Evolutionary conservation across 768 basidiomycete species (phyloP), one percentile per base, ranked within the genome.

Genomic region (Tylopilus plumbeoviolaceoides): DNA sequence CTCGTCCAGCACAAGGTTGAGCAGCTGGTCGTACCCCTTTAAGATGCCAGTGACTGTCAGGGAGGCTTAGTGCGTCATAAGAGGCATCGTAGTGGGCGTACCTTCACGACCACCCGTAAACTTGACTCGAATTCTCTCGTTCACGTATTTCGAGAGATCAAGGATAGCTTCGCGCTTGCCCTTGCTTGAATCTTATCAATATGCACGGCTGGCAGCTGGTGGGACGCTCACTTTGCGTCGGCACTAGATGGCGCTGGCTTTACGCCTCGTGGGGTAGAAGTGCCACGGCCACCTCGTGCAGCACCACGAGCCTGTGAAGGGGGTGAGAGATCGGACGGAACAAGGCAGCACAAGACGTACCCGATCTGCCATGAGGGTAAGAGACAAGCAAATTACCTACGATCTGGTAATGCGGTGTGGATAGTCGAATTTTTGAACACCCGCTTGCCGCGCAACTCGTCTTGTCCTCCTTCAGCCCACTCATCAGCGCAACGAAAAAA

Each of bases 61-160:
- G 31, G 15, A 38, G 23, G 21, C 44, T 58, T 30, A 50, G 40
- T 5, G 36, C 3, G 36, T 50, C 36, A 51, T 14, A 10, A 12
- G 39, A 20, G 12, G 28, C 15, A 20, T 21, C 8, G 15, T 4
- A 12, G 12, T 2, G 4, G 63, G 63, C 54, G 47, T 55, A 91
- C 95, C 94, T 81, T 99, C 94, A 38, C 97, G 76, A 36, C 95
- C 95, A 41, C 97, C 97, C n/a, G 92, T 92, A 66, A 99, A 98
- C 72, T 97, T 98, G 64, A 98, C 94, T 51, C 92, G 75, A 66
- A 99, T 91, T 56, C 84, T 81, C 70, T 94, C 85, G 70, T 95
- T 90, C 48, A 89, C 88, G 63, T 97, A 98, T 70, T 95, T 95
- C 45, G 89, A 84, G 30, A 98, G 84, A 70, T 98, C 94, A 30